phyloP scores from a whole-genome alignment of 2,329 filamentous ascomycete species.

The Aspergillus hortae region DNA sequence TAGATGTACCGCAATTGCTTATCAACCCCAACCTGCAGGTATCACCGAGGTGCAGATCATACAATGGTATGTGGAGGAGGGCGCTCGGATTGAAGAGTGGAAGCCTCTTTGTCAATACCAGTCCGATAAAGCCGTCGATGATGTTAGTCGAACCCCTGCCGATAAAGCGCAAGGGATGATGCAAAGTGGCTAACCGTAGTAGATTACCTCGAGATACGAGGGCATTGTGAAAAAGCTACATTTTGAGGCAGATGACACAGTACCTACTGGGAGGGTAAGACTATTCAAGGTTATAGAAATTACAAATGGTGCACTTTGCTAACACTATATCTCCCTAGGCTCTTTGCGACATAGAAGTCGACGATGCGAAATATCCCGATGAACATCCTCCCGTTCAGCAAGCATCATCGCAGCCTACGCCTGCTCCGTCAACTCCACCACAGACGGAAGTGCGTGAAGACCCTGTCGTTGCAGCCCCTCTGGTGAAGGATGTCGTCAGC shows the following conservation, averaged over 20 bases:
- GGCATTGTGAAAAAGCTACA: conserved; percentile 95
- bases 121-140: conserved; percentile 82
- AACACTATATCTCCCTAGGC: conserved; percentile 51
- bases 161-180: neutral
- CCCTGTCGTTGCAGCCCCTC: conserved; percentile 3
- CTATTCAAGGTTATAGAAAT: neutral
- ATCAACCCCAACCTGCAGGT: conserved; percentile 52
- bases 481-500: conserved; percentile 2
- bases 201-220: conserved; percentile 94
- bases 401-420: conserved; percentile 19
- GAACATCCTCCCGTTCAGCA: conserved; percentile 41
- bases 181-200: conserved; percentile 39
- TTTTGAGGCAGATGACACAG: conserved; percentile 95
- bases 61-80: conserved; percentile 98
- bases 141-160: conserved; percentile 39
- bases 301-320: conserved; percentile 4
- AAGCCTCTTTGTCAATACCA: conserved; percentile 97
- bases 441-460: conserved; percentile 14
- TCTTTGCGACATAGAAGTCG: conserved; percentile 91
- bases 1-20: neutral
- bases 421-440: conserved; percentile 8
- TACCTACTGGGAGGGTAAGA: conserved; percentile 73
- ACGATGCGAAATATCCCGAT: conserved; percentile 67
- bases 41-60: conserved; percentile 99
- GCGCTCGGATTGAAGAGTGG: conserved; percentile 94